Base-by-base conservation (phyloP, 2,329 filamentous ascomycete species). In the Aspergillus quadricinctus region DNA sequence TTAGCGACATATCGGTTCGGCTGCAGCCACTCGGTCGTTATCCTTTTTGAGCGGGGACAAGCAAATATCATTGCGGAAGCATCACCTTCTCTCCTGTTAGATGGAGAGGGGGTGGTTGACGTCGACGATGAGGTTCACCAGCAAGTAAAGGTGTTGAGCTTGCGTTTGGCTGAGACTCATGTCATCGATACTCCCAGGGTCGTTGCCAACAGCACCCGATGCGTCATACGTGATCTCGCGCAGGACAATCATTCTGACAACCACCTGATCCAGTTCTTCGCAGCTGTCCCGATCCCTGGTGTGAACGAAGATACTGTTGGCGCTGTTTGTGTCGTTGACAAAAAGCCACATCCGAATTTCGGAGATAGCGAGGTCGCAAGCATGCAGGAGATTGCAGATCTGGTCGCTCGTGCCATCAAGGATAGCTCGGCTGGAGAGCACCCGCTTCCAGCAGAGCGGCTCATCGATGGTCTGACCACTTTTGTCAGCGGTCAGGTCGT, bases 251-350 rank as follows among this genome's bases (percentile, higher is more conserved):
- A 59, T 23, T 75, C 73, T 53, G 71, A 69, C 50, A 54, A 69
- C 23, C 69, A 71, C 23, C 64, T 66, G 7, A 71, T 75, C 19
- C 69, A 72, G 48, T 84, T 84, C 65, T 83, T 84, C 59, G 81
- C 80, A 5, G 81, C 81, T n/a, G 83, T 87, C 0, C 85, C 85
- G 0, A 80, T 88, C 48, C 75, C 77, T 45, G 83, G 80, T 6
- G 78, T 77, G 1, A 78, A 77, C 40, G 79, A 82, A 25, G 78
- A 80, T 55, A 74, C 78, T 23, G 83, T 88, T 50, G 86, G 85
- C 9, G 78, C 77, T 4, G 85, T 83, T 57, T 80, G 81, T 50
- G 79, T 88, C 1, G 75, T 84, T 0, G 84, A 87, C 61, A 78
- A 84, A 48, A 75, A 75, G 23, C 78, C 81, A 0, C 79, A 82